Conservation (phyloP, 768 basidiomycete genomes). For the Russula vinacea region DNA sequence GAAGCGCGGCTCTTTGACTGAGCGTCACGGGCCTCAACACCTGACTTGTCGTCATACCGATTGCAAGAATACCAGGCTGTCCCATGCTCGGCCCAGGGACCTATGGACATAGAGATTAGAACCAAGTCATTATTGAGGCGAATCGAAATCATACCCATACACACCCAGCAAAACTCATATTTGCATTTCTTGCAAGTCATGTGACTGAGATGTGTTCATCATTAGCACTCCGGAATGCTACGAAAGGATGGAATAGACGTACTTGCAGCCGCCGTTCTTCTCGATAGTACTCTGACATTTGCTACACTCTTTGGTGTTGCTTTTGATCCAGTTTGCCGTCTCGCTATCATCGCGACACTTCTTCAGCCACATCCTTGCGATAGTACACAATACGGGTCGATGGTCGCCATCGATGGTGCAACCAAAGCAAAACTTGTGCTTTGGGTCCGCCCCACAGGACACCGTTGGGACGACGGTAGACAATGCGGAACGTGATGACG, state of each 20-base stretch:
- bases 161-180: conserved; percentile 99
- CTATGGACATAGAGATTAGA: conserved; percentile 43
- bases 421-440: conserved; percentile 91
- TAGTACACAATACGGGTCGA: conserved; percentile 83
- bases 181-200: conserved; percentile 99
- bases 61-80: conserved; percentile 99
- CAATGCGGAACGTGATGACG: conserved; percentile 69
- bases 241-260: conserved; percentile 39
- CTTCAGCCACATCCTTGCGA: conserved; percentile 91
- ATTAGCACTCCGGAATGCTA: conserved; percentile 11
- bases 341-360: conserved; percentile 98
- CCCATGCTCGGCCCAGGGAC: conserved; percentile 96
- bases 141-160: conserved; percentile 66
- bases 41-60: conserved; percentile 89
- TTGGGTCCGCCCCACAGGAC: conserved; percentile 64
- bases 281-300: conserved; percentile 98
- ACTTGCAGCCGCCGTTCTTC: conserved; percentile 99
- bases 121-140: conserved; percentile 38
- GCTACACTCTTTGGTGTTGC: conserved; percentile 97
- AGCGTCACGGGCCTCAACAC: conserved; percentile 84
- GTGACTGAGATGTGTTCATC: conserved; percentile 56
- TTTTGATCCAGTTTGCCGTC: conserved; percentile 99
- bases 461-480: conserved; percentile 86
- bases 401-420: conserved; percentile 88
- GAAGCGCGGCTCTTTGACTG: conserved; percentile 88